Conservation (phyloP, 352 stramenopile genomes). For the Pythium dissotocum region DNA sequence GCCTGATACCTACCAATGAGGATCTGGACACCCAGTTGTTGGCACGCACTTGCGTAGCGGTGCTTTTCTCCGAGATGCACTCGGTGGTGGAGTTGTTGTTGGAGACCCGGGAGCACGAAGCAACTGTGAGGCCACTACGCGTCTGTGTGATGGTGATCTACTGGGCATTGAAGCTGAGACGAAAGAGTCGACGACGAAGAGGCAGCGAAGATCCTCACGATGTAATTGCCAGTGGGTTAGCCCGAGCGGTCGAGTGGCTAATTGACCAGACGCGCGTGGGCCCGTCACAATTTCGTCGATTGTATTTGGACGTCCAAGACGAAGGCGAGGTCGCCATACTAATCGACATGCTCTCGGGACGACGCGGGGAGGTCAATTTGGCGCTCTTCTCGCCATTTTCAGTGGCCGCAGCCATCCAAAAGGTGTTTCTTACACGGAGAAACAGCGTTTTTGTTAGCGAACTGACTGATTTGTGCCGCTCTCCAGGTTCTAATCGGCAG, state of each 20-base stretch:
- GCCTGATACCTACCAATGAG: neutral
- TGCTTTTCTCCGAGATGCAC: constrained; percentile 8
- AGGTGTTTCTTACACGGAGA: neutral
- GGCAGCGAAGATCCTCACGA: neutral
- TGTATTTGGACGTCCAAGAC: constrained; percentile 19
- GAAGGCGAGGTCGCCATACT: constrained; percentile 10
- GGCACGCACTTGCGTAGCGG: neutral
- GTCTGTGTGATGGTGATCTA: neutral
- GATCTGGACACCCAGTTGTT: neutral
- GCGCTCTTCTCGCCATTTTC: constrained; percentile 16
- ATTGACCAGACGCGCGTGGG: constrained; percentile 17
- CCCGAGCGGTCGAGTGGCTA: constrained; percentile 10
- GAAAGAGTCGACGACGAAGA: neutral
- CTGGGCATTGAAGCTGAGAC: constrained; percentile 7
- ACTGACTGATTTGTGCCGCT: neutral
- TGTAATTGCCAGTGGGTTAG: neutral
- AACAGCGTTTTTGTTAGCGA: neutral
- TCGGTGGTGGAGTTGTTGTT: neutral
- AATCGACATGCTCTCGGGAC: constrained; percentile 5
- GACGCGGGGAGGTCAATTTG: neutral
- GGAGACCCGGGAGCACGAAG: neutral
- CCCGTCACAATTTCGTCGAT: constrained; percentile 1
- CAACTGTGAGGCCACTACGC: neutral
- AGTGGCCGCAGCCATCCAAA: constrained; percentile 14
- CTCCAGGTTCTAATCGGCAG: neutral